Evolutionary conservation across 2,329 filamentous ascomycete genomes (phyloP), one percentile per base, ranked within the genome.

Genomic region (Claviceps cyperi): DNA sequence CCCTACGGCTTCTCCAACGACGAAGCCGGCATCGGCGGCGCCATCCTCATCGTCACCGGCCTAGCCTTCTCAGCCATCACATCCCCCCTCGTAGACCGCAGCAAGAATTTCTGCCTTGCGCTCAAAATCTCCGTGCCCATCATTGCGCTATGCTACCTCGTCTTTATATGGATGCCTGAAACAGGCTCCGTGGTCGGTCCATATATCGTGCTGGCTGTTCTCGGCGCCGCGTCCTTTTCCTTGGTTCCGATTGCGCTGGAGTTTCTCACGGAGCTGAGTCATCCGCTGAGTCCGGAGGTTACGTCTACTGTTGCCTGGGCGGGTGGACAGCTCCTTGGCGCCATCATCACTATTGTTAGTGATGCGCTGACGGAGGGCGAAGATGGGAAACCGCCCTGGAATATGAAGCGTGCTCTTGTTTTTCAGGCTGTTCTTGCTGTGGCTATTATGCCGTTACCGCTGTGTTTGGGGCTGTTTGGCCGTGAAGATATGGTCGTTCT

Each of bases 1-100:
- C 92, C 92, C 0, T 91, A 96, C 68, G 85, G 80, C 59, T 94
- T 88, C 75, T 77, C 71, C 52, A 84, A 94, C 63, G 83, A 84
- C 55, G 76, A 95, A 50, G 86, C 91, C 21, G 92, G 92, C 36
- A 90, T 97, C 59, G 88, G 83, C 11, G 92, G 92, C 55, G 92
- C 86, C 0, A 67, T 97, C 8, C 76, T 97, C 36, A 97, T 97
- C 62, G 74, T 95, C 45, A 86, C 92, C 49, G 92, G 92, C 8
- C 79, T 98, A 1, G 73, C 94, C 43, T 67, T 77, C 4, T 77
- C 88, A 0, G 92, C 88, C 14, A 72, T 94, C 53, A 75, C 80
- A 0, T 86, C 83, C 0, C 91, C 91, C 0, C 73, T 96, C 56
- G 78, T 94, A 54, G 92, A 97, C 69, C 79, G 83, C 48, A 90